Evolutionary conservation across 352 stramenopile genomes (phyloP).

Genomic region (Pythium phragmiticola): DNA sequence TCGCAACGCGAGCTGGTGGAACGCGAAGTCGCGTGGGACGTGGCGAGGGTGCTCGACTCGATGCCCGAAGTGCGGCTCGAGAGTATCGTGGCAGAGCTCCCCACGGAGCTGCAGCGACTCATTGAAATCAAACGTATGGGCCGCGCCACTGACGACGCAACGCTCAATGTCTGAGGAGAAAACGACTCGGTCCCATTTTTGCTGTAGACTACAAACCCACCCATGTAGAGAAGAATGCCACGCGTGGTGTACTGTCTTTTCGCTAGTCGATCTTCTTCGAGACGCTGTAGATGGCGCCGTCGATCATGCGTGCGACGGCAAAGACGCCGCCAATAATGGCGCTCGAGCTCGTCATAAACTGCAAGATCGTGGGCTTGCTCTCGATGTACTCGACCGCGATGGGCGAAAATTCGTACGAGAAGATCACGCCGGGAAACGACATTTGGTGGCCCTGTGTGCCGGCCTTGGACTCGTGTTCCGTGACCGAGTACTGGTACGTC

Average conservation of each 20-base stretch:
- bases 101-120: slow-evolving; percentile 39
- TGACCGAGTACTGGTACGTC: slow-evolving; percentile 89
- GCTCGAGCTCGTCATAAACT: slow-evolving; percentile 86
- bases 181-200: neutral
- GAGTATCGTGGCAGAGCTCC: slow-evolving; percentile 42
- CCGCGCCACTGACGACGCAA: slow-evolving; percentile 7
- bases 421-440: slow-evolving; percentile 80
- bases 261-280: slow-evolving; percentile 87
- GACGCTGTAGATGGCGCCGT: slow-evolving; percentile 86
- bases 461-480: slow-evolving; percentile 61
- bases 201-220: slow-evolving; percentile 6
- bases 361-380: slow-evolving; percentile 77
- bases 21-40: slow-evolving; percentile 59
- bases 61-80: slow-evolving; percentile 58
- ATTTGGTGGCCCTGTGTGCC: slow-evolving; percentile 45
- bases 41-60: slow-evolving; percentile 51
- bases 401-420: slow-evolving; percentile 89
- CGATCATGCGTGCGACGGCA: slow-evolving; percentile 84
- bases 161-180: neutral
- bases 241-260: slow-evolving; percentile 1
- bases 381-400: slow-evolving; percentile 89
- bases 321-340: slow-evolving; percentile 87
- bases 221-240: neutral
- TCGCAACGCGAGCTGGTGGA: slow-evolving; percentile 53
- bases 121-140: slow-evolving; percentile 23